Evolutionary conservation across 1,139 yeast species (phyloP).

Genomic region (Wickerhamomyces sp.): DNA sequence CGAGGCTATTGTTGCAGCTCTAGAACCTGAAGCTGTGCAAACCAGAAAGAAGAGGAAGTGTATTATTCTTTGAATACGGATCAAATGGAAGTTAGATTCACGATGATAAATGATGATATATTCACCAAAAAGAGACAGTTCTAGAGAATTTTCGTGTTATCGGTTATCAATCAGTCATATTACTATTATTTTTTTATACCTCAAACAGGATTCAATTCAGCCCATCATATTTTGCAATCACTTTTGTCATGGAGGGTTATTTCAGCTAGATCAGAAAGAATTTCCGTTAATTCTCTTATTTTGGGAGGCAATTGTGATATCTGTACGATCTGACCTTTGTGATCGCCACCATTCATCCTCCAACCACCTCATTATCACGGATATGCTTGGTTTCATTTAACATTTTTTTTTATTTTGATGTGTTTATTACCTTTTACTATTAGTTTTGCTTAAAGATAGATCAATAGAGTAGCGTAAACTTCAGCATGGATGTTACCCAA

Average conservation of each 20-base stretch:
- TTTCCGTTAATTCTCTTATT: background rate
- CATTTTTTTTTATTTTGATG: background rate
- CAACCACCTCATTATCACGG: no score
- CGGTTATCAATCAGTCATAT: background rate
- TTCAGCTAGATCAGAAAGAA: no score
- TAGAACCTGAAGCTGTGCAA: slow-evolving; percentile 85
- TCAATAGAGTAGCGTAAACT: background rate
- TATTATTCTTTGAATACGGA: slow-evolving; percentile 50
- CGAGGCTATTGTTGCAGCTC: slow-evolving; percentile 94
- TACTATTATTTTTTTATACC: no score
- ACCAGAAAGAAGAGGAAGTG: slow-evolving; percentile 63
- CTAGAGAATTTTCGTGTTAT: background rate
- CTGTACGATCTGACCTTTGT: background rate
- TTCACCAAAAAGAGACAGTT: background rate
- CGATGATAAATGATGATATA: background rate
- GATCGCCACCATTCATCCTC: background rate
- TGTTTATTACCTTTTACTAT: background rate
- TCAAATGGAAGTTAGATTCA: no score
- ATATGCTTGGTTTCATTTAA: background rate
- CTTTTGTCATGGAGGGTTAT: background rate
- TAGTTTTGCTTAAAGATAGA: background rate
- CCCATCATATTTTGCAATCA: no score
- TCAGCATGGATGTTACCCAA: background rate
- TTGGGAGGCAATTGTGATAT: background rate
- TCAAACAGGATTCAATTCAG: background rate